A percentile compares a stretch with the other conserved stretches of the same genome.
Conservation (phyloP, 2,329 filamentous ascomycete genomes). For the Dryadomyces quercus-mongolicae region DNA sequence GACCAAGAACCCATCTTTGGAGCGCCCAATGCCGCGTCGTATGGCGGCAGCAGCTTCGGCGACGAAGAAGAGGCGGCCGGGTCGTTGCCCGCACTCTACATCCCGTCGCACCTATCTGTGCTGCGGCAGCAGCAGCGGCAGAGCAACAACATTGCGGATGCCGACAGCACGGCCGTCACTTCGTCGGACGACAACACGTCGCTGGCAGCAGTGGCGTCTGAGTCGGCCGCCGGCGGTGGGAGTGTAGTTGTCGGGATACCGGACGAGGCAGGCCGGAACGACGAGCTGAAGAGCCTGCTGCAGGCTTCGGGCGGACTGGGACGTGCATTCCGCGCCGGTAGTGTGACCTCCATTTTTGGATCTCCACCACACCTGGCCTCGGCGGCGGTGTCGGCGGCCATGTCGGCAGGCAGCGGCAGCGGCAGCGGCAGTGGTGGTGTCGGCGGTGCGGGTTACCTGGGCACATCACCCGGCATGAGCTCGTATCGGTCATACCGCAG, state of each 20-base stretch:
- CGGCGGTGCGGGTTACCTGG: background rate
- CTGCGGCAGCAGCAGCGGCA: conserved; percentile 25
- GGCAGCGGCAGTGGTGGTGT: too few relatives aligned
- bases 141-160: conserved; percentile 29
- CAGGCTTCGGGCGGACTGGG: conserved; percentile 24
- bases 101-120: conserved; percentile 23
- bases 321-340: conserved; percentile 19
- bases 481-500: conserved; percentile 48
- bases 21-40: conserved; percentile 16
- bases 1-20: conserved; percentile 35
- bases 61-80: conserved; percentile 23
- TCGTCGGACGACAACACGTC: conserved; percentile 6
- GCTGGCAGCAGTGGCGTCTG: background rate
- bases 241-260: background rate
- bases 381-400: background rate
- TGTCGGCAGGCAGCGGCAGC: background rate
- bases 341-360: conserved; percentile 40
- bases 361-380: conserved; percentile 50
- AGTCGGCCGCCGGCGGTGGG: conserved; percentile 8
- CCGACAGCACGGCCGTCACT: conserved; percentile 13
- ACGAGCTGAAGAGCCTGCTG: conserved; percentile 32
- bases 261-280: background rate
- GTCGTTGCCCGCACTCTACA: conserved; percentile 14
- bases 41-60: conserved; percentile 20
- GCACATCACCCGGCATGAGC: conserved; percentile 5